phyloP scores from a whole-genome alignment of 441 rosid genomes.

The Macaranga tanarius region DNA sequence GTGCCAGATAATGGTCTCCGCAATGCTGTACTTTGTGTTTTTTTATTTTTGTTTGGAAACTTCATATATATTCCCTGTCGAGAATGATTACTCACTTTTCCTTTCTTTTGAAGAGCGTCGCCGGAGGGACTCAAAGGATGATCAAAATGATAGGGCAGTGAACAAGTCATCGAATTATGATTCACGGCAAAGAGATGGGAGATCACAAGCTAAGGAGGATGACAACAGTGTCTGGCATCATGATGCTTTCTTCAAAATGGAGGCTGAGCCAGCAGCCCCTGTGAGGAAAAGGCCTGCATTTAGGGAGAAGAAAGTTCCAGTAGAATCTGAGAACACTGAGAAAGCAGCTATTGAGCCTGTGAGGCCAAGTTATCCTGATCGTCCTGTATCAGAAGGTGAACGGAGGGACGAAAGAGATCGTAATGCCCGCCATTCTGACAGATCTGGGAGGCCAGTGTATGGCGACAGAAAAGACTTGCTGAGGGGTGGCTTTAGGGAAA shows the following conservation, averaged over 20 bases:
- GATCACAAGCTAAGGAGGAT: slow-evolving; percentile 41
- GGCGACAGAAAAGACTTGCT: slow-evolving; percentile 49
- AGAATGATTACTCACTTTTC: background rate
- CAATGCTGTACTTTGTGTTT: background rate
- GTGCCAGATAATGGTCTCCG: background rate
- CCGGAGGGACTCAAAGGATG: slow-evolving; percentile 61
- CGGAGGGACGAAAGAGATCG: slow-evolving; percentile 56
- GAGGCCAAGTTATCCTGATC: slow-evolving; percentile 33
- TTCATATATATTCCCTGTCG: background rate
- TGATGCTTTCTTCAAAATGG: slow-evolving; percentile 62
- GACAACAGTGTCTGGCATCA: slow-evolving; percentile 53
- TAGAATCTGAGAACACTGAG: slow-evolving; percentile 37
- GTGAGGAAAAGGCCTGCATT: slow-evolving; percentile 78
- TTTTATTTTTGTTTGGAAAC: background rate
- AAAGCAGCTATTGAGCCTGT: slow-evolving; percentile 36
- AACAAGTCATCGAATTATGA: slow-evolving; percentile 33
- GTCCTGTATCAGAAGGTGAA: slow-evolving; percentile 29
- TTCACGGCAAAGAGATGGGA: slow-evolving; percentile 41
- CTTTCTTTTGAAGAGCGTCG: slow-evolving; percentile 48
- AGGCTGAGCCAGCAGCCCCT: slow-evolving; percentile 44
- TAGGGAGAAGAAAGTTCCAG: slow-evolving; percentile 62
- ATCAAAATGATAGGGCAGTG: slow-evolving; percentile 36
- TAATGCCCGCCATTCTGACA: slow-evolving; percentile 36
- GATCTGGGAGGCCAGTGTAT: slow-evolving; percentile 42
- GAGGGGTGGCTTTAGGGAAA: slow-evolving; percentile 43